Conservation (phyloP, 2,329 filamentous ascomycete genomes). For the Cryoendolithus antarcticus region DNA sequence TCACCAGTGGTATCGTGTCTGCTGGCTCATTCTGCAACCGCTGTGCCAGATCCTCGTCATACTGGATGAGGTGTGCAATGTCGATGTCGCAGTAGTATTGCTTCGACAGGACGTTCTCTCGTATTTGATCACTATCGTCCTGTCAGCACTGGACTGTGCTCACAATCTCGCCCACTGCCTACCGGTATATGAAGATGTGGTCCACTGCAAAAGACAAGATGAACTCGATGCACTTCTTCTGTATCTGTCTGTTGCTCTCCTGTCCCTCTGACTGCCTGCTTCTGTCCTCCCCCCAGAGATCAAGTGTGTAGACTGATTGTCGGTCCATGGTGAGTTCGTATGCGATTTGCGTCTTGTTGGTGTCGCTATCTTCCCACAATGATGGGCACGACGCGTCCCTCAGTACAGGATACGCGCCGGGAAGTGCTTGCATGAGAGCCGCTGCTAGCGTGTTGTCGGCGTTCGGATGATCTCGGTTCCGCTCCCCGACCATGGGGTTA, state of each 20-base stretch:
- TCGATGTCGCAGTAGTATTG: slow-evolving; percentile 95
- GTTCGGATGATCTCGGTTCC: no score
- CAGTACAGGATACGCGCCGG: no score
- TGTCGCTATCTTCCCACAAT: neutral
- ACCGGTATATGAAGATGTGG: slow-evolving; percentile 92
- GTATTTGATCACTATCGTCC: slow-evolving; percentile 67
- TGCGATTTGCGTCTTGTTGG: neutral
- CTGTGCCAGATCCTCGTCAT: slow-evolving; percentile 89
- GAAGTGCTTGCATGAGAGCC: no score
- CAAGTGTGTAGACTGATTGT: slow-evolving; percentile 74
- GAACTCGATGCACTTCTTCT: slow-evolving; percentile 75
- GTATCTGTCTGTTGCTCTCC: slow-evolving; percentile 40
- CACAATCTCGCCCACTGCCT: slow-evolving; percentile 11
- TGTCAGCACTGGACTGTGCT: slow-evolving; percentile 19
- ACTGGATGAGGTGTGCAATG: slow-evolving; percentile 88
- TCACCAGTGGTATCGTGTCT: slow-evolving; percentile 81
- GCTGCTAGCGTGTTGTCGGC: no score
- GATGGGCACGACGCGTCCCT: no score
- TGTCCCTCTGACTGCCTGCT: slow-evolving; percentile 14
- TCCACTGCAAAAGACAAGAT: slow-evolving; percentile 89
- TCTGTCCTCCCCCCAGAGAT: slow-evolving; percentile 49
- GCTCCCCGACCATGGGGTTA: no score
- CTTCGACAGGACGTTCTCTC: slow-evolving; percentile 87
- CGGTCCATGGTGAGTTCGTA: slow-evolving; percentile 55
- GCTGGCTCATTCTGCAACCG: slow-evolving; percentile 78